Evolutionary conservation across 148 eudicot species (phyloP).

Genomic region (Nepenthes gracilis): DNA sequence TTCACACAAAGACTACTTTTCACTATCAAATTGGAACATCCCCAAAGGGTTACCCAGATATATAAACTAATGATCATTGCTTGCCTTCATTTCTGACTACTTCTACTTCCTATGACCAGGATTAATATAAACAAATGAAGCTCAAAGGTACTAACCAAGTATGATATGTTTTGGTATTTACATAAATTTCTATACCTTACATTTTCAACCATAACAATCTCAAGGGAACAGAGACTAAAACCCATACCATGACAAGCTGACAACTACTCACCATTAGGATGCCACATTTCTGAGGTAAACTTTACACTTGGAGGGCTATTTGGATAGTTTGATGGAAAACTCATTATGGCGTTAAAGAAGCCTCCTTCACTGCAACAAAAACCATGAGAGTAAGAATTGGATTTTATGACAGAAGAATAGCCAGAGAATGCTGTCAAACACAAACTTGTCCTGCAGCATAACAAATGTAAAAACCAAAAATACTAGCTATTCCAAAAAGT

Average conservation of each 20-base stretch:
- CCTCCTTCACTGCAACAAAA: conserved; percentile 67
- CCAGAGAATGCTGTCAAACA: neutral
- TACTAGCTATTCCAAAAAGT: too few relatives aligned
- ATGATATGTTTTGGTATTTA: neutral
- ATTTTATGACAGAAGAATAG: too few relatives aligned
- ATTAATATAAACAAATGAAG: too few relatives aligned
- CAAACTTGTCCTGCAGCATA: neutral
- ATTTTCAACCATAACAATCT: neutral
- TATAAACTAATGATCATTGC: too few relatives aligned
- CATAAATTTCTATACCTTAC: neutral
- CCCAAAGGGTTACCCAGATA: too few relatives aligned
- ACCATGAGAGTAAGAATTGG: neutral
- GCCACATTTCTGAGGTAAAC: conserved; percentile 85
- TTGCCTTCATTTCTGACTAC: too few relatives aligned
- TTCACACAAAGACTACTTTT: neutral
- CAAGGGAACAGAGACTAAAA: neutral
- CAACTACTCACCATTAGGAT: conserved; percentile 65
- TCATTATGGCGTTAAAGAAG: conserved; percentile 80
- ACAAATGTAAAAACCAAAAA: neutral
- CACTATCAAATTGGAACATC: neutral
- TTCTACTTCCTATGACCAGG: too few relatives aligned
- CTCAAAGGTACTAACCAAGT: too few relatives aligned
- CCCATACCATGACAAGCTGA: neutral
- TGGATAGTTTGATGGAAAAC: conserved; percentile 62
- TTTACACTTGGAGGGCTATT: conserved; percentile 75